phyloP scores from a whole-genome alignment of 2,329 filamentous ascomycete genomes.

The Leptographium lundbergii region DNA sequence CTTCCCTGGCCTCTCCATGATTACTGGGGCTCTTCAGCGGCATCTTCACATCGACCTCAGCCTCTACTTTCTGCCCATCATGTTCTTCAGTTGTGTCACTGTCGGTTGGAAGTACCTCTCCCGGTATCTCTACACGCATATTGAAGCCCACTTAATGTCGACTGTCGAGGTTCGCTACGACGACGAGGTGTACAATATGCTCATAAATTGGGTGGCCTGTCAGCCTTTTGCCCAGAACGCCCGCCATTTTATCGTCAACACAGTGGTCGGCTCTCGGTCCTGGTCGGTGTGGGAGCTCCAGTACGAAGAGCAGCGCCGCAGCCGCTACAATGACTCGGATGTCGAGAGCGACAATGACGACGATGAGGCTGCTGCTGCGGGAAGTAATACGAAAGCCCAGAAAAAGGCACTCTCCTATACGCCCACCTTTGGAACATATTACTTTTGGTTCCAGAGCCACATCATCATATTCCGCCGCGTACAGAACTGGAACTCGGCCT shows the following conservation, averaged over 20 bases:
- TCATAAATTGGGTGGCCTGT: conserved; percentile 56
- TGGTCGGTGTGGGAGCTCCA: conserved; percentile 34
- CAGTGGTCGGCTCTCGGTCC: conserved; percentile 40
- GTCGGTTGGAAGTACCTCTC: conserved; percentile 41
- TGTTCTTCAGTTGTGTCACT: conserved; percentile 34
- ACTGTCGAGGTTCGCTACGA: conserved; percentile 54
- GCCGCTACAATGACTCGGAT: conserved; percentile 25
- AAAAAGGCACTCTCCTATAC: conserved; percentile 46
- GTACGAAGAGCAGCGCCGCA: conserved; percentile 22
- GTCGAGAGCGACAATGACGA: neutral
- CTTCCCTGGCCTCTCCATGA: conserved; percentile 51
- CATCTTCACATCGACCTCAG: conserved; percentile 51
- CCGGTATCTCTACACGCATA: conserved; percentile 30
- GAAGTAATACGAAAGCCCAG: conserved; percentile 1
- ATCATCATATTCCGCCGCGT: conserved; percentile 45
- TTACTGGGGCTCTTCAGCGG: conserved; percentile 38
- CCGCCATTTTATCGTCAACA: conserved; percentile 52
- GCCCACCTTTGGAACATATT: conserved; percentile 53
- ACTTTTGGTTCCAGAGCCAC: conserved; percentile 52
- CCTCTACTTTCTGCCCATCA: conserved; percentile 45
- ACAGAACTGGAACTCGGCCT: conserved; percentile 30
- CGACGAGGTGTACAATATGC: conserved; percentile 60
- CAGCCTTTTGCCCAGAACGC: conserved; percentile 49
- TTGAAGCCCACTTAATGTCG: conserved; percentile 47
- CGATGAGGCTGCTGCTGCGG: neutral